Evolutionary conservation across 345 rosid species (phyloP).

Genomic region (Eucalyptus dawsonii): DNA sequence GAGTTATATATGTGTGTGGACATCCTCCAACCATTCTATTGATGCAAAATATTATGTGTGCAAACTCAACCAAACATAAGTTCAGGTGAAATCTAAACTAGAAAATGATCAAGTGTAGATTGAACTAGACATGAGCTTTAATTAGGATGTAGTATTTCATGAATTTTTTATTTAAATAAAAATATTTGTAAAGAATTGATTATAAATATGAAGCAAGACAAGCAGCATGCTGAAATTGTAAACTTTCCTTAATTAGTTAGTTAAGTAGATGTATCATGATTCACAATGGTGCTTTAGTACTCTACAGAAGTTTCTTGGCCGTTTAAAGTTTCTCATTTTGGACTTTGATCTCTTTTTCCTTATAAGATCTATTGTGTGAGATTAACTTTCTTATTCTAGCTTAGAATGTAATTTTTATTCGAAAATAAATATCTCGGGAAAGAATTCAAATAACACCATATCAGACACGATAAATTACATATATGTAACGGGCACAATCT

Average conservation of each 20-base stretch:
- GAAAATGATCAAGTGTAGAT: background rate
- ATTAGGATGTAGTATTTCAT: background rate
- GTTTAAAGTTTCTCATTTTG: background rate
- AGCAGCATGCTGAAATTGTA: background rate
- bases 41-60: background rate
- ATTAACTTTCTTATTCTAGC: background rate
- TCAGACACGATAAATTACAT: background rate
- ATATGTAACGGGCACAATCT: background rate
- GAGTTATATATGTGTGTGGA: background rate
- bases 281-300: background rate
- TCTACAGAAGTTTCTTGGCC: background rate
- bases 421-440: fast-evolving
- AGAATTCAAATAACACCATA: background rate
- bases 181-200: background rate
- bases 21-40: background rate
- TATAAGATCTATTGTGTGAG: background rate
- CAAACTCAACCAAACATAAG: background rate
- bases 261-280: background rate
- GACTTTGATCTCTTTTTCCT: background rate
- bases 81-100: background rate
- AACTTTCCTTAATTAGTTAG: background rate
- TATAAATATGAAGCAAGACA: background rate
- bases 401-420: background rate
- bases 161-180: background rate
- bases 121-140: background rate